Percentiles rank a stretch among this genome's conserved stretches.
Conservation (phyloP, 352 stramenopile genomes). For the Discostella stelligera region DNA sequence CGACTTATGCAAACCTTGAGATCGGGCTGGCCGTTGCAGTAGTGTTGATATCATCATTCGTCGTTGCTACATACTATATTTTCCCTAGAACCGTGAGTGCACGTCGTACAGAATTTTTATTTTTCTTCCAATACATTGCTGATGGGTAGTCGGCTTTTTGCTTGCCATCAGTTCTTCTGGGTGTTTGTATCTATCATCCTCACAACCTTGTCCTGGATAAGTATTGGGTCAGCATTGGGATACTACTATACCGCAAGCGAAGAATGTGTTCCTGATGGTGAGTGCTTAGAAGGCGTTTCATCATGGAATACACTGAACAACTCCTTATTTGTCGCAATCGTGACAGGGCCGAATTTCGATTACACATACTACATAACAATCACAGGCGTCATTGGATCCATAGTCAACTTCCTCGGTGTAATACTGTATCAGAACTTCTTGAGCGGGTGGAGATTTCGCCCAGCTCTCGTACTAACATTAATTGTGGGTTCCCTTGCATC, state of each 20-base stretch:
- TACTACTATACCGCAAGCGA: slow-evolving; percentile 52
- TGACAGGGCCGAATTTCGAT: slow-evolving; percentile 41
- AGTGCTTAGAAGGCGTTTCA: slow-evolving; percentile 5
- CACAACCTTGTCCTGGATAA: slow-evolving; percentile 31
- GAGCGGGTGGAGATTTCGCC: slow-evolving; percentile 35
- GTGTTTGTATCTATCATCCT: slow-evolving; percentile 45
- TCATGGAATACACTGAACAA: neutral
- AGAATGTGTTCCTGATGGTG: slow-evolving; percentile 41
- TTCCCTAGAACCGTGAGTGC: slow-evolving; percentile 27
- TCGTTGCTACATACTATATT: slow-evolving; percentile 27
- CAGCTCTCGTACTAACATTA: slow-evolving; percentile 52
- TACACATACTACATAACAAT: slow-evolving; percentile 59
- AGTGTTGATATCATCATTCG: slow-evolving; percentile 25
- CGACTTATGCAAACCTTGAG: slow-evolving; percentile 42
- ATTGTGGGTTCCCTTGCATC: slow-evolving; percentile 40
- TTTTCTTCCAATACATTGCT: neutral
- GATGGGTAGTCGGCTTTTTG: neutral
- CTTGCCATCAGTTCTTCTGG: slow-evolving; percentile 25
- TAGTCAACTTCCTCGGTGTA: slow-evolving; percentile 43
- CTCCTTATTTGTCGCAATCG: neutral
- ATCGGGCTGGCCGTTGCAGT: slow-evolving; percentile 33
- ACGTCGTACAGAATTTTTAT: neutral
- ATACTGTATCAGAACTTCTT: slow-evolving; percentile 50
- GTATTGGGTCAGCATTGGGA: slow-evolving; percentile 34
- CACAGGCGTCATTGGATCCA: slow-evolving; percentile 43